Conservation (phyloP, 2,329 filamentous ascomycete species). For the Colletotrichum caudatum region DNA sequence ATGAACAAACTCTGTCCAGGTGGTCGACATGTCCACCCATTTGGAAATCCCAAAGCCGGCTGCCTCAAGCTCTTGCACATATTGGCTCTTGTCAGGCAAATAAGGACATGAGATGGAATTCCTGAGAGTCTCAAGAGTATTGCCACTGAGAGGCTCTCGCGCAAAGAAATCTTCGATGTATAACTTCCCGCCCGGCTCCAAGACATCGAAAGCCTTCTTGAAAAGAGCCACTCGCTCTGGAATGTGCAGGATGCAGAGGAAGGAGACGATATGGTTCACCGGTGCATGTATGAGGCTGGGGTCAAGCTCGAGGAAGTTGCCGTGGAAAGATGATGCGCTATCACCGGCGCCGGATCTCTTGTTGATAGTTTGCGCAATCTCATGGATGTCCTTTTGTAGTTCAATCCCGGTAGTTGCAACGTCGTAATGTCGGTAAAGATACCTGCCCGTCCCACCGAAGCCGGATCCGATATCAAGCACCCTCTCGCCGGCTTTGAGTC, state of each 20-base stretch:
- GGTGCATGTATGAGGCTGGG: conserved; percentile 12
- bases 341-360: conserved; percentile 25
- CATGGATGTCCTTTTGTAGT: conserved; percentile 44
- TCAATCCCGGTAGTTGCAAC: conserved; percentile 42
- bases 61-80: conserved; percentile 36
- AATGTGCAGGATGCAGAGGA: conserved; percentile 44
- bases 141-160: conserved; percentile 8
- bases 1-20: conserved; percentile 43
- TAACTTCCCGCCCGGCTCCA: conserved; percentile 38
- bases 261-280: conserved; percentile 43
- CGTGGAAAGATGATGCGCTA: conserved; percentile 40
- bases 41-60: conserved; percentile 40
- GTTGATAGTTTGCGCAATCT: conserved; percentile 42
- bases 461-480: conserved; percentile 44
- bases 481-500: conserved; percentile 34
- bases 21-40: conserved; percentile 42
- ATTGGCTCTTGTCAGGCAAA: conserved; percentile 37
- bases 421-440: conserved; percentile 40
- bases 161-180: conserved; percentile 45
- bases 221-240: conserved; percentile 40
- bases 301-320: conserved; percentile 39
- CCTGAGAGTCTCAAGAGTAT: conserved; percentile 25
- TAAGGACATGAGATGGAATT: conserved; percentile 41
- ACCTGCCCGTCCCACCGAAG: conserved; percentile 44
- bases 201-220: conserved; percentile 29